Base-by-base conservation (phyloP, 1,284 basidiomycete genomes). In the Cutaneotrichosporon sp. region DNA sequence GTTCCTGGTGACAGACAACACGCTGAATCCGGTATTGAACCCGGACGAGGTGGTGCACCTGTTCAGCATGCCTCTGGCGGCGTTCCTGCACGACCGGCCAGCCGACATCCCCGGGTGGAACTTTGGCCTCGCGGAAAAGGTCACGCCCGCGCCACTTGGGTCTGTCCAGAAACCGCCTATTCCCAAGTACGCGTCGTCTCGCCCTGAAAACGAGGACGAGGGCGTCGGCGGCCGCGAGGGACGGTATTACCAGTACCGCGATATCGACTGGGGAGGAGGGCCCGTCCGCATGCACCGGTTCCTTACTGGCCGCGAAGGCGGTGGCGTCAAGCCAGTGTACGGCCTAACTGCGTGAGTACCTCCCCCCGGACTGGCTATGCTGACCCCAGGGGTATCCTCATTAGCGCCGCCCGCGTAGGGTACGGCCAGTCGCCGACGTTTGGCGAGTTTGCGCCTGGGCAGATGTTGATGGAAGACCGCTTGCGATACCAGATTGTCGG, bases 261-360 rank as follows among this genome's bases (percentile, higher is more conserved):
- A 89, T 65, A 65, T 80, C 42, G 68, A 75, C 4, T 82, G 80
- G 67, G 75, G 76, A 7, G 41, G 54, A 9, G 60, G 62, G 8
- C 59, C 53, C n/a, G 65, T 83, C 13, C 78, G 87, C 20, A 79
- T 84, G 64, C 88, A 91, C 72, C 77, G 79, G 14, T 90, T 91
- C 74, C 76, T 90, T 39, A 91, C 88, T 0, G 88, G 88, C 0
- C 75, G 87, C 37, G 88, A 91, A 69, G 82, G 80, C 4, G 83
- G 84, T 15, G 87, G 87, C 0, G 81, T 88, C 17, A 89, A 88
- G 63, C 89, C 88, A 14, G 82, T 91, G 1, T 88, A 83, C 59
- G 88, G 88, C 3, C 74, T 90, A 14, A 91, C 89, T 45, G 82
- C 87, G 87, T 90, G 49, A 54, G 58, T 51, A 8, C 7, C 10